Evolutionary conservation across 345 rosid species (phyloP), one percentile per base, ranked within the genome.

Genomic region (Erysimum cheiranthoides): DNA sequence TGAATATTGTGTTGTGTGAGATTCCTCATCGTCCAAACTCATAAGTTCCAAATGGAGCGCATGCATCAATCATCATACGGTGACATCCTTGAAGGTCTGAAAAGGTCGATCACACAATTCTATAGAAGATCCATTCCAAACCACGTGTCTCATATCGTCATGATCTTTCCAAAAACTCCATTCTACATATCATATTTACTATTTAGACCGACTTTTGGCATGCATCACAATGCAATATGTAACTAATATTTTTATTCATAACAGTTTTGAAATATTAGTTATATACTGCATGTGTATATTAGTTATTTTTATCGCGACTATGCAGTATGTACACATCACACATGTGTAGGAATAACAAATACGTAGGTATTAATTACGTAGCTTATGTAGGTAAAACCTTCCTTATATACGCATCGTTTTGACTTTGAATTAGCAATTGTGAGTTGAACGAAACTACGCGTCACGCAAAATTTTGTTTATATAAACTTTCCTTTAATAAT

Each of bases 381-480:
- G 57, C 7, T 47, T 6, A 1, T 43, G 28, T 59, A 47, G 68
- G 51, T 45, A 4, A 45, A 8, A 57, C 73, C 73, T 27, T 75
- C 61, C 78, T 59, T 36, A 10, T 36, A 47, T 57, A 46, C 25
- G 45, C 61, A 67, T 35, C 10, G 43, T 6, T 66, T 75, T 75
- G 68, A 47, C 73, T 75, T 74, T 74, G 72, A 74, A 46, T 66
- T 46, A 10, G 59, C 42, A 32, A 46, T 35, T 56, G 47, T 64
- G 42, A 66, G 32, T 74, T 66, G 31, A 65, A 65, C 35, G 46
- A 65, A 53, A 43, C 57, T 31, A 21, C 54, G 56, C 18, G 61
- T 65, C 49, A 45, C 47, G 12, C 65, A 54, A 32, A 21, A 64
- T 56, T n/a, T 53, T 73, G 36, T 63, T 13, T 52, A 53, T 40